These are phyloP conservation scores for Tuber calosporum DNA, from an alignment of 495 filamentous ascomycete genomes.

Conservation along the genomic window DNA sequence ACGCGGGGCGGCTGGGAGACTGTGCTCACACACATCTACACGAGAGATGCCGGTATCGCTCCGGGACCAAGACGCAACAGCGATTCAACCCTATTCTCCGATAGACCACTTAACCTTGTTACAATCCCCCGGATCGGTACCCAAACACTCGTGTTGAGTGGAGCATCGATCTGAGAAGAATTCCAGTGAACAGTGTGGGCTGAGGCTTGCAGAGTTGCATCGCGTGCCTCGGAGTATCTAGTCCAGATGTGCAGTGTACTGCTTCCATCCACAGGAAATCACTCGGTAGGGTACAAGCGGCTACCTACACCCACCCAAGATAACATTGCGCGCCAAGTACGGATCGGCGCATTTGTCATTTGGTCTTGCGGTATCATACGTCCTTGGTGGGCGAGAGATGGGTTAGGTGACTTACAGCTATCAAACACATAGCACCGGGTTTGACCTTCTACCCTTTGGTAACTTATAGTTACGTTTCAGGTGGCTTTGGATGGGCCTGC, in stretches of 20 bases:
- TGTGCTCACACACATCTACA: background rate
- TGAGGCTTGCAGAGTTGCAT: background rate
- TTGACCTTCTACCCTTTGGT: background rate
- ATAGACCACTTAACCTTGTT: background rate
- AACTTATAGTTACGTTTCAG: too few species aligned
- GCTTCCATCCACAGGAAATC: background rate
- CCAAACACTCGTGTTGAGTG: background rate
- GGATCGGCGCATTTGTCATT: background rate
- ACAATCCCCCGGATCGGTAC: background rate
- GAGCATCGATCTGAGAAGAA: background rate
- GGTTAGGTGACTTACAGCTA: background rate
- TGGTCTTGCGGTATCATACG: background rate
- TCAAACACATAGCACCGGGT: background rate
- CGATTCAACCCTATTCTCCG: background rate
- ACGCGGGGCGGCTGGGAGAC: background rate
- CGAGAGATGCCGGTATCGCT: background rate
- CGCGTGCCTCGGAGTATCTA: background rate
- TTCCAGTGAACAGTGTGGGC: background rate
- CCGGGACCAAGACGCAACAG: background rate
- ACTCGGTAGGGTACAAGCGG: slow-evolving; percentile 3
- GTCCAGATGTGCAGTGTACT: background rate
- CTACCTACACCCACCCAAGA: background rate
- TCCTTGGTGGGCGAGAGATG: background rate
- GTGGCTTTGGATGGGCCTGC: background rate
- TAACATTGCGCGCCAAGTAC: background rate